Evolutionary conservation across 176 grass and related monocot species (phyloP).

Genomic region (Leersia perrieri): DNA sequence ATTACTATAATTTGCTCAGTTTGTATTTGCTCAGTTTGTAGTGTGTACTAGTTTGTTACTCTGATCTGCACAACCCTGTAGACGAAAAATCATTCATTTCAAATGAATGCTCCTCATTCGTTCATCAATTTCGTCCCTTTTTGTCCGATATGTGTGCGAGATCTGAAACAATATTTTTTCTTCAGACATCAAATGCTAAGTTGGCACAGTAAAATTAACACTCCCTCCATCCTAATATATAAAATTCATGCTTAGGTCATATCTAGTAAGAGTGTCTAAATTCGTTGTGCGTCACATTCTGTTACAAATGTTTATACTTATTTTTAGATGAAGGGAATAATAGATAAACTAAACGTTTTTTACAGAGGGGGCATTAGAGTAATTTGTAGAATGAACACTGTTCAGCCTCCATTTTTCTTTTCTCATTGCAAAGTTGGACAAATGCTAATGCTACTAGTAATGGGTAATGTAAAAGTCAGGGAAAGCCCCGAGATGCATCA

Average conservation of each 20-base stretch:
- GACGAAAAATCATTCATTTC: too few species aligned
- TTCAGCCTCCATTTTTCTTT: background rate
- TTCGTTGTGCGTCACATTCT: background rate
- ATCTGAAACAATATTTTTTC: background rate
- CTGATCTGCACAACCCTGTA: background rate
- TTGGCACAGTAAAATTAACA: too few species aligned
- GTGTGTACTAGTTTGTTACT: too few species aligned
- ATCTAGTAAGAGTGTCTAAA: too few species aligned
- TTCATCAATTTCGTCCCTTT: background rate
- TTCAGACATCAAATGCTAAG: background rate
- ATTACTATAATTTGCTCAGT: background rate
- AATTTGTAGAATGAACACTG: background rate
- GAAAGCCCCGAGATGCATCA: background rate
- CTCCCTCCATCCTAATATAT: too few species aligned
- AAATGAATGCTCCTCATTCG: background rate
- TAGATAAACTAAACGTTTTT: background rate
- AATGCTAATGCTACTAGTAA: background rate
- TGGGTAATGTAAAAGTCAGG: background rate
- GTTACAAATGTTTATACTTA: background rate
- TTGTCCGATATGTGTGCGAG: too few species aligned
- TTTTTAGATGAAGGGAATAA: too few species aligned
- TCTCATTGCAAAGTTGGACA: background rate
- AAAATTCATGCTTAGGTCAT: too few species aligned
- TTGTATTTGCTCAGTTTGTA: too few species aligned
- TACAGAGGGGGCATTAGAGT: background rate